Base-by-base conservation (phyloP, 257 asterid genomes). In the Craterostigma plantagineum region DNA sequence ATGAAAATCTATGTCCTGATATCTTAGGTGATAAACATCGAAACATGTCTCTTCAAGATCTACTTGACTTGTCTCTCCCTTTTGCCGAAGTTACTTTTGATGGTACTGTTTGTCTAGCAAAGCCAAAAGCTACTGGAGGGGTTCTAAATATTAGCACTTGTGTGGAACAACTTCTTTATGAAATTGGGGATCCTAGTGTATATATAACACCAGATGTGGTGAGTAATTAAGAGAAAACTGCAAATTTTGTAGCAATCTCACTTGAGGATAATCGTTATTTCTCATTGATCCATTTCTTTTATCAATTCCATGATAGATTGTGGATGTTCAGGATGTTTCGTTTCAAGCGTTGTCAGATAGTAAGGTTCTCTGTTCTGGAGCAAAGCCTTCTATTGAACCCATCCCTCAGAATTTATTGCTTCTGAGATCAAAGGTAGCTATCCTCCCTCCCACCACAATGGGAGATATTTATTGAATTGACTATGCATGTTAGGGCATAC, bases 131-230 rank as follows among this genome's bases (percentile, higher is more conserved):
- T 57, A 72, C 77, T 38, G 78, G 84, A 17, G 95, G 94, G 50
- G 59, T 80, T 47, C 63, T 90, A 14, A 69, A 75, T 56, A 59
- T 55, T 44, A 68, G 63, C 75, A 90, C 95, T 50, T 90, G 99
- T 39, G 79, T 91, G 4, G 66, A 90, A 62, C 99, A 90, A 64
- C 94, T 90, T 63, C 94, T 90, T n/a, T 83, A 90, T 62, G 99
- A 90, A 71, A 62, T 90, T 52, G 94, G 95, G 58, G 87, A 83
- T 70, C 95, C 99, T 53, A 59, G 94, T 62, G 69, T 77, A 34
- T 90, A 83, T 69, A 64, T 79, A 50, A 90, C 95, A 37, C 99
- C 99, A 7, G 95, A 90, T 61, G 92, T 83, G 79, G 99, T 84
- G 65, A 51, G 63, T 56, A 50, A 23, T 23, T 23, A 6, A 23